Evolutionary conservation across 1,139 yeast species (phyloP), one percentile per base, ranked within the genome.

Genomic region (Sugiyamaella xylanicola): DNA sequence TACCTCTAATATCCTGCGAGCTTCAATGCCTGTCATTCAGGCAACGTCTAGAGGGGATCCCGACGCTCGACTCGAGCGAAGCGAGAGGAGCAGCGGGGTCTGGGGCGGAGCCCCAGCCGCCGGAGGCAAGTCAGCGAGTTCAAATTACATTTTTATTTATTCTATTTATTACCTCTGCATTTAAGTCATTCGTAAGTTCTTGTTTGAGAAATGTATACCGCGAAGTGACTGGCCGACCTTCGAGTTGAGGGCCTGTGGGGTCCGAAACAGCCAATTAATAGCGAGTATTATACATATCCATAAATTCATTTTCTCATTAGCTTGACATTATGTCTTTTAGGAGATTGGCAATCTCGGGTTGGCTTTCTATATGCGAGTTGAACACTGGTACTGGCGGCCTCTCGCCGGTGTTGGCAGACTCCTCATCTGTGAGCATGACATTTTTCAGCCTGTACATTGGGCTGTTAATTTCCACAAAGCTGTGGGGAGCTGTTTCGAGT

Each of bases 381-480:
- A 48, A 48, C 32, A 40, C 29, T 7, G 45, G 39, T 11, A 21
- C 20, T 20, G 52, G 46, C 17, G 54, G 48, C 15, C 29, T 46
- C 21, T 37, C 48, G 3, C 27, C 32, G 2, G 53, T 32, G 25
- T 41, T 40, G 1, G 41, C 54, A 50, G 46, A 41, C 37, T 20
- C 69, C 25, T 70, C 72, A 48, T 70, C 71, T 32, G 57, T 59
- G 44, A 70, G 55, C 68, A 69, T 63, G 22, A 68, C 69, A 48
- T 70, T 69, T 42, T 61, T 63, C 20, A 71, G 60, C 50, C 71
- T 51, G 48, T 66, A 67, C 35, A 67, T 49, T 4, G 74, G 73
- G 3, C 73, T 74, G 41, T 59, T 61, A 45, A 61, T 61, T 55
- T 71, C 74, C 13, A 70, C 73, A 54, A 69, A 61, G n/a, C 63